phyloP scores from a whole-genome alignment of 2,329 filamentous ascomycete genomes.

The Ascochyta clinopodiicola region DNA sequence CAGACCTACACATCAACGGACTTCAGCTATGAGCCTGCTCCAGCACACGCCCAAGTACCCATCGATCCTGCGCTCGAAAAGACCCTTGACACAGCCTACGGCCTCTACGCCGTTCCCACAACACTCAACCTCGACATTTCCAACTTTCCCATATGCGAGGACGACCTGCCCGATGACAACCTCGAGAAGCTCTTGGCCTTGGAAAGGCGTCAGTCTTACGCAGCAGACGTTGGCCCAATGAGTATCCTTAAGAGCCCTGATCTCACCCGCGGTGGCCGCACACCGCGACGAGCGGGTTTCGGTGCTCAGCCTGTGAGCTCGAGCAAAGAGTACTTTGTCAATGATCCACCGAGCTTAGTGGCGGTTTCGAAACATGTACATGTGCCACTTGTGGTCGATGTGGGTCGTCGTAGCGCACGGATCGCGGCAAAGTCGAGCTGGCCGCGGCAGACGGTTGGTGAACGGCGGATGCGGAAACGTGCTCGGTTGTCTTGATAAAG shows the following conservation, averaged over 20 bases:
- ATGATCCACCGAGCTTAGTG: constrained; percentile 25
- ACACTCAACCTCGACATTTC: constrained; percentile 6
- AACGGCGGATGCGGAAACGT: background rate
- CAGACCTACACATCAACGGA: background rate
- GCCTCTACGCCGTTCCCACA: constrained; percentile 1
- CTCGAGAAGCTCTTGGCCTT: constrained; percentile 11
- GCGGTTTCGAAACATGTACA: background rate
- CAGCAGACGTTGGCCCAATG: background rate
- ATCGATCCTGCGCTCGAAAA: background rate
- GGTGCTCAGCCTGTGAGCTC: constrained; percentile 22
- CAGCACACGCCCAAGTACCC: background rate
- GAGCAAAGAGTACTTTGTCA: constrained; percentile 18
- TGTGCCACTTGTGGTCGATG: background rate
- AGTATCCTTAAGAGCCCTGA: constrained; percentile 8
- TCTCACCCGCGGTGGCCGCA: background rate
- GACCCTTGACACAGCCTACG: background rate
- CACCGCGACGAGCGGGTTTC: constrained; percentile 20
- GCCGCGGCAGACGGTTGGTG: background rate
- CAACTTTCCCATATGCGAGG: constrained; percentile 5
- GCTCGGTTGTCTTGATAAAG: background rate
- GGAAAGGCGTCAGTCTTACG: constrained; percentile 2
- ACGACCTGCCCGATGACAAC: constrained; percentile 4
- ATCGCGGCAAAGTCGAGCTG: background rate
- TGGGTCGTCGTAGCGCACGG: background rate
- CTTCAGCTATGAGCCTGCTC: background rate